phyloP scores from a whole-genome alignment of 805 yeast species.

The Candida pseudoglaebosa region DNA sequence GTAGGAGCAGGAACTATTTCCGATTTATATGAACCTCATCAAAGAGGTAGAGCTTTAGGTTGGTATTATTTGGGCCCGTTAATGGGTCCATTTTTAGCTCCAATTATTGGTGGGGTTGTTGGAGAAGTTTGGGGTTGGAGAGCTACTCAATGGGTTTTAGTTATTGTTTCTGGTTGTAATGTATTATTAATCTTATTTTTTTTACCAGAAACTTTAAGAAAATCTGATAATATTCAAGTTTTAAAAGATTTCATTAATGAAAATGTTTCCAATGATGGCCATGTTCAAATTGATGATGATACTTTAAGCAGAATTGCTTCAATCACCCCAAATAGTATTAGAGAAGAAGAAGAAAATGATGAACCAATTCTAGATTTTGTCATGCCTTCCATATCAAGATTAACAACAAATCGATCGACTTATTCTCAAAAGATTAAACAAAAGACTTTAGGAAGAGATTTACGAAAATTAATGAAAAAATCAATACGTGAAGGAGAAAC shows the following conservation, averaged over 20 bases:
- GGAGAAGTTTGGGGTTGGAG: conserved; percentile 78
- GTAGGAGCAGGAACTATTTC: conserved; percentile 88
- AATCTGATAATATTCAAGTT: conserved; percentile 55
- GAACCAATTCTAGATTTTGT: conserved; percentile 37
- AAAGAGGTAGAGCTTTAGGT: conserved; percentile 79
- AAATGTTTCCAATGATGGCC: conserved; percentile 7
- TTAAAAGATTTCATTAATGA: conserved; percentile 40
- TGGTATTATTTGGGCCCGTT: conserved; percentile 76
- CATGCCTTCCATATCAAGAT: conserved; percentile 36
- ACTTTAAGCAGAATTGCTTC: conserved; percentile 31
- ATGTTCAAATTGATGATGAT: conserved; percentile 10
- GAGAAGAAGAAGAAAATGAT: conserved; percentile 15
- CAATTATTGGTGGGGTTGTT: conserved; percentile 74
- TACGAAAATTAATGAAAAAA: conserved; percentile 7
- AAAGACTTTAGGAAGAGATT: conserved; percentile 20
- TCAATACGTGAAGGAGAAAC: conserved; percentile 5
- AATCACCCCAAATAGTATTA: background rate
- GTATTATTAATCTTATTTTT: conserved; percentile 47
- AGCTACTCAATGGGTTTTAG: conserved; percentile 83
- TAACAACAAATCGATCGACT: conserved; percentile 28
- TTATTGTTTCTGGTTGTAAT: conserved; percentile 57
- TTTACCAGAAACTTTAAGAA: conserved; percentile 78
- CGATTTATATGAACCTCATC: conserved; percentile 62
- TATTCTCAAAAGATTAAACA: conserved; percentile 26
- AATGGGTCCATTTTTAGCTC: conserved; percentile 75